Conservation (phyloP, 495 filamentous ascomycete species). For the Talaromyces proteolyticus region DNA sequence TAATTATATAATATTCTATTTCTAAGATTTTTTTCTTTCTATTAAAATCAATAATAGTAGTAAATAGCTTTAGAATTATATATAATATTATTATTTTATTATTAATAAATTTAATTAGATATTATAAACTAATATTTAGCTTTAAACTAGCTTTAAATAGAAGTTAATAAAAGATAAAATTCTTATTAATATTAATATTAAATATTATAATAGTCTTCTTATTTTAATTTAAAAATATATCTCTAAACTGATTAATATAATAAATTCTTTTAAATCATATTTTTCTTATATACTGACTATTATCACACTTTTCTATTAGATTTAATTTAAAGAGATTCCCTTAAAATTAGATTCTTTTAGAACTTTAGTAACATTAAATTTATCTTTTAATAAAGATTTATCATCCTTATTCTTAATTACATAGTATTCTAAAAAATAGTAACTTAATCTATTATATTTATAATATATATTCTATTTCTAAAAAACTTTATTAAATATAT, state of each 20-base stretch:
- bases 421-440: no score
- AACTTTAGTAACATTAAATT: no score
- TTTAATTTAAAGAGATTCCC: no score
- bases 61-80: not conserved
- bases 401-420: no score
- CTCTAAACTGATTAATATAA: not conserved
- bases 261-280: no score
- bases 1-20: not conserved
- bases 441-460: no score
- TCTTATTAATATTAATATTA: not conserved
- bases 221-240: not conserved
- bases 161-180: not conserved
- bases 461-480: no score
- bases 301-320: no score
- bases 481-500: no score
- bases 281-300: no score
- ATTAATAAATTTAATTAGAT: not conserved
- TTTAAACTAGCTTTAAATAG: not conserved
- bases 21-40: not conserved
- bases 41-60: not conserved
- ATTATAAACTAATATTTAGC: not conserved
- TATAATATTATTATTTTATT: not conserved
- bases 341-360: no score
- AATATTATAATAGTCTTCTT: not conserved
- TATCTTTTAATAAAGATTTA: no score